phyloP scores from a whole-genome alignment of 768 basidiomycete genomes.

The Xerocomellus intermedius region DNA sequence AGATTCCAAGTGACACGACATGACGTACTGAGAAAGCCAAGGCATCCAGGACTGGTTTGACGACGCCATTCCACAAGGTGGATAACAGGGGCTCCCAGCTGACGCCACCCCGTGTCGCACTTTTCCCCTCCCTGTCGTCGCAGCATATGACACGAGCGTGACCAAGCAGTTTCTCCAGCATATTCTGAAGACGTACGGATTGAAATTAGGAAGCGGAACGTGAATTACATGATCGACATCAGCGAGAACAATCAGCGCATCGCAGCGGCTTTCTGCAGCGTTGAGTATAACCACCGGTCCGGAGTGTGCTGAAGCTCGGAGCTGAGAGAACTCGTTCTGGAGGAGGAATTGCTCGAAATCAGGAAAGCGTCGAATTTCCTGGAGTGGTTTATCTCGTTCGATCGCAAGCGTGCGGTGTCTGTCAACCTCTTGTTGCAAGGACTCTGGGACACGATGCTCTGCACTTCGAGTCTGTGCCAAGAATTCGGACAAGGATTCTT shows the following conservation, averaged over 20 bases:
- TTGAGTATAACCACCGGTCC: neutral
- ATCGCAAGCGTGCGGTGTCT: constrained; percentile 3
- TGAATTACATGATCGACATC: neutral
- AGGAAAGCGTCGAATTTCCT: neutral
- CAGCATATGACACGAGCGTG: neutral
- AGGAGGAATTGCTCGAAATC: constrained; percentile 7
- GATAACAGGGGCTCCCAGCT: constrained; percentile 3
- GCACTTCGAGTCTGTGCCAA: neutral
- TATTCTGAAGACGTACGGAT: neutral
- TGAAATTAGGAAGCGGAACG: constrained; percentile 2
- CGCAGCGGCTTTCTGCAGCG: constrained; percentile 22
- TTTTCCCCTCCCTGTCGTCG: neutral
- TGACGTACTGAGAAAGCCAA: constrained; percentile 2
- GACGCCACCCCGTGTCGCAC: neutral
- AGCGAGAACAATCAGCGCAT: constrained; percentile 23
- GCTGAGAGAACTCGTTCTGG: neutral
- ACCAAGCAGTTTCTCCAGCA: neutral
- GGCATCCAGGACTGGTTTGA: constrained; percentile 3
- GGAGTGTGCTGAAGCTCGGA: neutral
- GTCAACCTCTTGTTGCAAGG: neutral
- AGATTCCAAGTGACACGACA: neutral
- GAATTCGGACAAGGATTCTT: neutral
- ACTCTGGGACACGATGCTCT: neutral
- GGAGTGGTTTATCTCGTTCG: neutral
- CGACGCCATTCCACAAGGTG: constrained; percentile 3